A percentile compares a stretch with the other conserved stretches of the same genome.
phyloP scores from a whole-genome alignment of 169 alveolate genomes.

The Eimeria tenella region DNA sequence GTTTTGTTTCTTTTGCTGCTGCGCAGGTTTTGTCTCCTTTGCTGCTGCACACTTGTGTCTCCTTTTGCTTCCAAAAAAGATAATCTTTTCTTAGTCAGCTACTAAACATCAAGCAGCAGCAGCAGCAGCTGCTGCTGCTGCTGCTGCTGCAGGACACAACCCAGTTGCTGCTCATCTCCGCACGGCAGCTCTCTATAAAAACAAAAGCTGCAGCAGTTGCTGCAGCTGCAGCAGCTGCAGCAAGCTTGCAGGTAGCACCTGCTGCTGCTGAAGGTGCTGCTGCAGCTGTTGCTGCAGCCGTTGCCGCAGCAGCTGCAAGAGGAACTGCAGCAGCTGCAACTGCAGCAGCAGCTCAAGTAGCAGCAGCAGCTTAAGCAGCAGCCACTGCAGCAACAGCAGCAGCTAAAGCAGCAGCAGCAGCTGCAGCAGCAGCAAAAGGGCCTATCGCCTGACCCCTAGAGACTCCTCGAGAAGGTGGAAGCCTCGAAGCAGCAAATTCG shows the following conservation, averaged over 20 bases:
- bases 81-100: too few relatives aligned
- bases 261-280: not conserved
- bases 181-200: not conserved
- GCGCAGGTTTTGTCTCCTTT: not conserved
- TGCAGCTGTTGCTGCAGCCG: not conserved
- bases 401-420: not conserved
- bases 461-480: constrained; percentile 68
- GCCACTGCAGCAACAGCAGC: not conserved
- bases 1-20: not conserved
- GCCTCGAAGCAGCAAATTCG: constrained; percentile 59
- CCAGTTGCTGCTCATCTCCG: not conserved
- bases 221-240: not conserved
- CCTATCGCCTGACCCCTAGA: constrained; percentile 33
- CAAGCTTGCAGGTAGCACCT: not conserved
- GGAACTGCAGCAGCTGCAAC: not conserved
- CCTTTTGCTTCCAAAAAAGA: not conserved
- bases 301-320: not conserved
- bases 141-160: not conserved
- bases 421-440: not conserved
- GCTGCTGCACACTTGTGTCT: not conserved
- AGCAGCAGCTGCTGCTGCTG: not conserved
- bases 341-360: not conserved
- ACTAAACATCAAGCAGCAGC: not conserved
- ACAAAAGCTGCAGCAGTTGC: not conserved
- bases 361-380: not conserved